phyloP scores from a whole-genome alignment of 345 rosid genomes.

The Citrus sinensis region DVS_A1.0 CM039169.1:3984501-3985000 shows the following conservation, averaged over 20 bases:
- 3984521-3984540: no score
- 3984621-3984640: no score
- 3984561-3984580: no score
- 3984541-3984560: no score
- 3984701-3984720: constrained; percentile 9
- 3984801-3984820: not conserved
- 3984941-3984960: not conserved
- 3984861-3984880: not conserved
- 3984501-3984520: no score
- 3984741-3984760: not conserved
- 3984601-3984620: no score
- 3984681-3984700: constrained; percentile 3
- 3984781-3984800: not conserved
- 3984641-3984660: not conserved
- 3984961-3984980: constrained; percentile 1
- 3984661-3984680: constrained; percentile 4
- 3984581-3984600: no score
- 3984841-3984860: not conserved
- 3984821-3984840: not conserved
- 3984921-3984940: not conserved
- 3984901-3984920: not conserved
- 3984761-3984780: not conserved
- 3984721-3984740: not conserved
- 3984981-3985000: not conserved
- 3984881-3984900: not conserved